Percentiles rank a stretch among this genome's conserved stretches.
Conservation (phyloP, 2,329 filamentous ascomycete species). For the Tolypocladium sp. region DNA sequence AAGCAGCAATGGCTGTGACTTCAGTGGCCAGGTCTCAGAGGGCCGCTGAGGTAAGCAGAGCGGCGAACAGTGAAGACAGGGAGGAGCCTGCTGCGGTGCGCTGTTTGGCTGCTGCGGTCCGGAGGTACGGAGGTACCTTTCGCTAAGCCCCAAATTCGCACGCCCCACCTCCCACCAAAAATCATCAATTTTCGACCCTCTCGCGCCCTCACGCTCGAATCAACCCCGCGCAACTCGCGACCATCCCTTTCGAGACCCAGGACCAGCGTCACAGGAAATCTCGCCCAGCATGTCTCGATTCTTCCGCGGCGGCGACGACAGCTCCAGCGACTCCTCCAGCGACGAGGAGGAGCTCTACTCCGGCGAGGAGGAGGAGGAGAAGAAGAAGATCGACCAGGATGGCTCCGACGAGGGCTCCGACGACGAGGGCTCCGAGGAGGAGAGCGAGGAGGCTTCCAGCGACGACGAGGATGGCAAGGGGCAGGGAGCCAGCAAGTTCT, state of each 20-base stretch:
- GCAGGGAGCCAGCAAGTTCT: constrained; percentile 72
- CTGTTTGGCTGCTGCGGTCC: not conserved
- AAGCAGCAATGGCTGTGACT: not conserved
- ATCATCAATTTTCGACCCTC: constrained; percentile 29
- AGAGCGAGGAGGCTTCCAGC: constrained; percentile 45
- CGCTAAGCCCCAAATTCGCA: constrained; percentile 27
- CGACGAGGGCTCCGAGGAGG: constrained; percentile 38
- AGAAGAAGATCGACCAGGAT: constrained; percentile 31
- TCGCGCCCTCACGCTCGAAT: constrained; percentile 11
- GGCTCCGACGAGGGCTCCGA: constrained; percentile 29
- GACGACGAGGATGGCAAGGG: constrained; percentile 58
- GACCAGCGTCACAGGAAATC: constrained; percentile 8
- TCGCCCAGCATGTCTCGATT: constrained; percentile 79
- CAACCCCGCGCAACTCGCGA: constrained; percentile 28
- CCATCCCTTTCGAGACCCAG: constrained; percentile 9
- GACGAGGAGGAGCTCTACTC: constrained; percentile 94
- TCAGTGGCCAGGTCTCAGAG: constrained; percentile 1
- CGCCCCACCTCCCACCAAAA: constrained; percentile 34
- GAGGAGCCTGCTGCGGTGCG: not conserved
- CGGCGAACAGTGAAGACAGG: not conserved
- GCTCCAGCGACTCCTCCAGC: constrained; percentile 90
- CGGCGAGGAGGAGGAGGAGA: constrained; percentile 29
- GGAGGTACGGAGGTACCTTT: constrained; percentile 6
- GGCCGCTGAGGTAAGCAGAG: constrained; percentile 2
- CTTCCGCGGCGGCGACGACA: constrained; percentile 85